These are phyloP conservation scores for Skeletonema tropicum DNA, from an alignment of 108 stramenopile species.

Conservation along the genomic window DNA sequence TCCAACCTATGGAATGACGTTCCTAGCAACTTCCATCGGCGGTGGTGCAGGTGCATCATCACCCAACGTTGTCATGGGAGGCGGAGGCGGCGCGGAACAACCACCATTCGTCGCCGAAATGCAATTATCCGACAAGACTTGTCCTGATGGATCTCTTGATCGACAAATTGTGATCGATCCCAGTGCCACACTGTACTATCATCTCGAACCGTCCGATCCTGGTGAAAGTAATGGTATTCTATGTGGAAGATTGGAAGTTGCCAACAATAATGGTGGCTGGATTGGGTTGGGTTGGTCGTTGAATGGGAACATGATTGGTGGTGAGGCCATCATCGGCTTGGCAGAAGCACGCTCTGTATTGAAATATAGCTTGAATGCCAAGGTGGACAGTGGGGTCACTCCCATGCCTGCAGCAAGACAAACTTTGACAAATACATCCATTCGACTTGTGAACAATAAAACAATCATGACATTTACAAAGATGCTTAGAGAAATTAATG, in stretches of 20 bases:
- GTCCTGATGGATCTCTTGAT: background rate
- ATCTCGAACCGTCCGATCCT: slow-evolving; percentile 10
- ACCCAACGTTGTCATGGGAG: background rate
- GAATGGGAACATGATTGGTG: slow-evolving; percentile 18
- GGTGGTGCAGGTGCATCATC: background rate
- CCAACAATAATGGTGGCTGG: slow-evolving; percentile 13
- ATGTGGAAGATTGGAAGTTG: slow-evolving; percentile 24
- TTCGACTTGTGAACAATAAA: background rate
- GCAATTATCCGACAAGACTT: slow-evolving; percentile 1
- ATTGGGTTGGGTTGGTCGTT: slow-evolving; percentile 16
- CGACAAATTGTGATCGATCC: background rate
- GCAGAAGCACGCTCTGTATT: slow-evolving; percentile 16
- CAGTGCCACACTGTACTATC: slow-evolving; percentile 10
- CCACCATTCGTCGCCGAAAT: background rate
- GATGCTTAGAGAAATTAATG: background rate
- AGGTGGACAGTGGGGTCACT: background rate
- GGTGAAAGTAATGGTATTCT: slow-evolving; percentile 16
- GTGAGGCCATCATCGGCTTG: slow-evolving; percentile 26
- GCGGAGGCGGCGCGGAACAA: background rate
- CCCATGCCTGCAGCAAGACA: background rate
- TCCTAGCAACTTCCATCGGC: background rate
- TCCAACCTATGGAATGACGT: background rate
- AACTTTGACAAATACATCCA: slow-evolving; percentile 4
- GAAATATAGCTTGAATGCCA: slow-evolving; percentile 14
- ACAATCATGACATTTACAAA: slow-evolving; percentile 14